Base-by-base conservation (phyloP, 2,329 filamentous ascomycete species). In the Neonectria magnoliae region DNA sequence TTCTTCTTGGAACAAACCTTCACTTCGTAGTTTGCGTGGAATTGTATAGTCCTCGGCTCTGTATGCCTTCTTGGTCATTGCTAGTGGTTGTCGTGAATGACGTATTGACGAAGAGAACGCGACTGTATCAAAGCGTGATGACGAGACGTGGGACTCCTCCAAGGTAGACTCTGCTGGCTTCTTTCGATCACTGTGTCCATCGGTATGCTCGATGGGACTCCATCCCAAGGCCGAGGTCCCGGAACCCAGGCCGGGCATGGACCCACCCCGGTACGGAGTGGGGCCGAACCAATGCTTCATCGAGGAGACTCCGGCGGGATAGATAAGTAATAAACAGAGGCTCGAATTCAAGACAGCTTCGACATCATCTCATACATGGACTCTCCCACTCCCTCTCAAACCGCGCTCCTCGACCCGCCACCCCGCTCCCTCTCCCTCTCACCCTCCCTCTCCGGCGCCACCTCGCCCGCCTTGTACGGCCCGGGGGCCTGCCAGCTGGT, bases 401-500 rank as follows among this genome's bases (percentile, higher is more conserved):
- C 25, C 6, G 27, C 4, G 22, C 7, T 41, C 13, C 53, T 51
- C 20, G 16, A 41, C 25, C 51, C 45, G 16, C 42, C 56, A 41
- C 42, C 52, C 45, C 56, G 36, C 25, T 22, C 54, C 42, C 33
- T 27, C 16, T 59, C 50, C 50, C 45, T 56, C 31, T 53, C 56
- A 51, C 14, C 13, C n/a, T 38, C n/a, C 10, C 45, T 64, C 36
- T 62, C 65, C 13, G 29, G 52, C 29, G 60, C 61, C 45, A 56
- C 58, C 56, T 63, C 62, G 0, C 9, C 52, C 33, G 60, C 65
- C 27, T 41, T 59, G 25, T 59, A 20, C 60, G 64, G 68, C 55
- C 67, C 65, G 1, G 72, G 72, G 14, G 72, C 72, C 61, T 74
- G 72, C 72, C 72, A 73, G 48, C 57, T 67, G 45, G 67, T 73